phyloP scores from a whole-genome alignment of 2,329 filamentous ascomycete species.

The Endocalyx cinctus region DNA sequence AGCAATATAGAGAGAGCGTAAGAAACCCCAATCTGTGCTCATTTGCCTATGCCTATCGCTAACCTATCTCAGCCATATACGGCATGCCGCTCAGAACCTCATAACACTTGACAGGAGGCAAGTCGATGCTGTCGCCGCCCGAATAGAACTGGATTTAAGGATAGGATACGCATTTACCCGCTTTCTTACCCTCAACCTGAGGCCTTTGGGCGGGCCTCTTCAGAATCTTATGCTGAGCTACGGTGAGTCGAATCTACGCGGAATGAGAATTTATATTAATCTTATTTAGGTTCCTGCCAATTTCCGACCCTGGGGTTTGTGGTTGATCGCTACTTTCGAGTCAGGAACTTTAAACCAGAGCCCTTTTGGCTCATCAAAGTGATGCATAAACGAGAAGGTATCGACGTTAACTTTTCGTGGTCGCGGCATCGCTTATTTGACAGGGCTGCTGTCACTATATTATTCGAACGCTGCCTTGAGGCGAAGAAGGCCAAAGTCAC shows the following conservation, averaged over 20 bases:
- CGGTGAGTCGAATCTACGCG: constrained; percentile 47
- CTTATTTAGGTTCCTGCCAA: constrained; percentile 83
- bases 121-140: constrained; percentile 78
- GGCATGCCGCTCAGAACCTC: constrained; percentile 75
- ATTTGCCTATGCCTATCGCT: constrained; percentile 4
- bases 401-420: constrained; percentile 83
- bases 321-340: constrained; percentile 90
- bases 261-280: no score
- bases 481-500: constrained; percentile 74
- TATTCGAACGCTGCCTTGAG: constrained; percentile 79
- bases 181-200: constrained; percentile 76
- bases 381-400: constrained; percentile 69
- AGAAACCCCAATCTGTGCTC: constrained; percentile 24
- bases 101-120: constrained; percentile 78
- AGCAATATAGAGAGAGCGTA: constrained; percentile 93
- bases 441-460: constrained; percentile 69
- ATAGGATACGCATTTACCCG: constrained; percentile 92
- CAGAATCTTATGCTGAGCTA: constrained; percentile 71
- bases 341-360: constrained; percentile 90
- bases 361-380: constrained; percentile 90
- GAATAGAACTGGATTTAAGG: constrained; percentile 88
- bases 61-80: constrained; percentile 62
- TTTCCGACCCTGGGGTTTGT: constrained; percentile 97
- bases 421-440: constrained; percentile 80
- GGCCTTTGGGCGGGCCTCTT: constrained; percentile 63